Evolutionary conservation across 805 yeast genomes (phyloP).

Genomic region (Cephaloascus albidus): DNA sequence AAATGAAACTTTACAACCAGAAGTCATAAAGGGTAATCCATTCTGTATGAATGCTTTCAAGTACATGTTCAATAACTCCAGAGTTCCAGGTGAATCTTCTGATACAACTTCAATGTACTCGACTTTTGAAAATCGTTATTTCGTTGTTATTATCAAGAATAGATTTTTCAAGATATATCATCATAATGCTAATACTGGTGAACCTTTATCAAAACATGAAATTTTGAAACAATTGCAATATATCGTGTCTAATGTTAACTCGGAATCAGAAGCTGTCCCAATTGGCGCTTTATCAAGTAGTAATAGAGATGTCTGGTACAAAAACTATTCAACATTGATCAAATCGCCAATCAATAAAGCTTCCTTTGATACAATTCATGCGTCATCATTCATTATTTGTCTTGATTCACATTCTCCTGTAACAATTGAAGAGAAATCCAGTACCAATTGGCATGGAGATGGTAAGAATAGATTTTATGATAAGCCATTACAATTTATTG

Average conservation of each 20-base stretch:
- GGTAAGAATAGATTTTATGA: slow-evolving; percentile 87
- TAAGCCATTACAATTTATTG: slow-evolving; percentile 81
- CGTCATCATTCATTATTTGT: slow-evolving; percentile 73
- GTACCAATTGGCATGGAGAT: slow-evolving; percentile 91
- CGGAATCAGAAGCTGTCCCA: slow-evolving; percentile 28
- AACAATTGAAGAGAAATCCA: slow-evolving; percentile 76
- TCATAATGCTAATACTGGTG: slow-evolving; percentile 32
- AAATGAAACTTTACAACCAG: slow-evolving; percentile 70
- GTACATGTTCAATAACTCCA: slow-evolving; percentile 82
- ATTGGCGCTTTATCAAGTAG: slow-evolving; percentile 76
- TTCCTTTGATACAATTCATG: slow-evolving; percentile 59
- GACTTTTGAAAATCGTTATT: slow-evolving; percentile 47
- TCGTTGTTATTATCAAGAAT: slow-evolving; percentile 66
- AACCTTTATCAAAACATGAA: slow-evolving; percentile 33
- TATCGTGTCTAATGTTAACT: slow-evolving; percentile 28
- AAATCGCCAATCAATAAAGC: slow-evolving; percentile 52
- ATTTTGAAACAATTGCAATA: slow-evolving; percentile 50
- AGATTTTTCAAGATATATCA: slow-evolving; percentile 72
- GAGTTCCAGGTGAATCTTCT: slow-evolving; percentile 60
- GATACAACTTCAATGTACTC: slow-evolving; percentile 56
- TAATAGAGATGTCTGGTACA: slow-evolving; percentile 77
- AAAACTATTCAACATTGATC: slow-evolving; percentile 46
- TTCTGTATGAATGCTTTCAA: slow-evolving; percentile 91
- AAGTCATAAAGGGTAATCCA: slow-evolving; percentile 68
- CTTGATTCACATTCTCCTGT: slow-evolving; percentile 68